Conservation (phyloP, 306 rosid species). For the Hylodesmum podocarpum region DNA sequence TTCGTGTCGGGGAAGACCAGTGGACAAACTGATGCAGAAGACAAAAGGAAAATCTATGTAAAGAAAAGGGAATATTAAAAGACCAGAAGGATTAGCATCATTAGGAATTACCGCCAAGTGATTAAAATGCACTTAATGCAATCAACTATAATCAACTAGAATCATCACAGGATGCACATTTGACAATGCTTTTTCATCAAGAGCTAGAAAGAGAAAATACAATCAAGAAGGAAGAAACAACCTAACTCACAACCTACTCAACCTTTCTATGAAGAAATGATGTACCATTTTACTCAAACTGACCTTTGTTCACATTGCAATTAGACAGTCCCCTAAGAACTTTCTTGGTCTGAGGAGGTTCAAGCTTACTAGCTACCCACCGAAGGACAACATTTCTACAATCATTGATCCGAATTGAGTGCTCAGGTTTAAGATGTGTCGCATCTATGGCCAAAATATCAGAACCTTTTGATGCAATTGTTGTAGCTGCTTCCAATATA, state of each 20-base stretch:
- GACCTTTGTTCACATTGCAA: conserved; percentile 86
- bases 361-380: conserved; percentile 90
- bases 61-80: conserved; percentile 1
- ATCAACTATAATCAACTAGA: neutral
- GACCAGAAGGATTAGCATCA: conserved; percentile 26
- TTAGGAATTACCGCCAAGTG: conserved; percentile 5
- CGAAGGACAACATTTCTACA: conserved; percentile 78
- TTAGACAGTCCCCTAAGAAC: conserved; percentile 86
- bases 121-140: neutral
- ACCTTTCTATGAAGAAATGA: neutral
- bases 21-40: conserved; percentile 68
- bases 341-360: conserved; percentile 71
- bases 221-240: neutral
- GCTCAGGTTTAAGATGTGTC: conserved; percentile 53
- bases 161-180: neutral
- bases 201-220: neutral
- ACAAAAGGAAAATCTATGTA: conserved; percentile 11
- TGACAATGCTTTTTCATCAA: neutral
- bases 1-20: conserved; percentile 70
- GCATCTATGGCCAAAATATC: conserved; percentile 57
- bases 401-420: conserved; percentile 53
- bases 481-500: conserved; percentile 83
- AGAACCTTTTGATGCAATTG: conserved; percentile 67
- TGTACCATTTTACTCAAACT: conserved; percentile 1
- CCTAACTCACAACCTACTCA: conserved; percentile 7